Base-by-base conservation (phyloP, 2,329 filamentous ascomycete species). In the Aureobasidium namibiae region DNA sequence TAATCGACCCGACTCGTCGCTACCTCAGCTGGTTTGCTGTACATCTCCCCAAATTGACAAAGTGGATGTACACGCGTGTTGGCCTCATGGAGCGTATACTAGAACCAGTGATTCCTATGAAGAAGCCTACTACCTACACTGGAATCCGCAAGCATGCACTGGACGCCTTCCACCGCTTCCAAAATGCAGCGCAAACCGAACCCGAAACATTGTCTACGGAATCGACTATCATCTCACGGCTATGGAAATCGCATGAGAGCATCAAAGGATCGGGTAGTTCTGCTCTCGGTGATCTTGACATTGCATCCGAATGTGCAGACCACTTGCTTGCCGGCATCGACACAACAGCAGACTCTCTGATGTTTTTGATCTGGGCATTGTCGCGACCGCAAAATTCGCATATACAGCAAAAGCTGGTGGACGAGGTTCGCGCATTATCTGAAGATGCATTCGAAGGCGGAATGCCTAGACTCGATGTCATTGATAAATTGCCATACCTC, bases 311-410 rank as follows among this genome's bases (percentile, higher is more conserved):
- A 66, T 75, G 72, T 13, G 79, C 79, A 0, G 80, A 82, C 57
- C 80, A 82, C 60, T 72, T 82, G 13, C 69, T 79, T 0, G 80
- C 79, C 0, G 80, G 79, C 0, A 79, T 81, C 10, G 77, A 82
- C 60, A 82, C 80, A 0, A 81, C 78, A 0, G 77, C 76, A 24
- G 78, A 82, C 52, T 78, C 78, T 0, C 61, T 80, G 1, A 80
- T 80, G 74, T 81, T 79, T 60, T 66, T 76, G 0, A 68, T 82
- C 14, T 81, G 77, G 76, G 68, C 74, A 0, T 70, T 82, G 0
- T 82, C 80, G 0, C 69, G 72, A 1, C 75, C 74, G 0, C 69
- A 74, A 33, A 72, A 80, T 52, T 56, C 64, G 5, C 58, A 62
- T 8, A 75, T 74, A n/a, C 80, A 83, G 64, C 63, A 75, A 1